A percentile compares a stretch with the other conserved stretches of the same genome.
phyloP scores from a whole-genome alignment of 768 basidiomycete genomes.

The Polyporus arcularius region DNA sequence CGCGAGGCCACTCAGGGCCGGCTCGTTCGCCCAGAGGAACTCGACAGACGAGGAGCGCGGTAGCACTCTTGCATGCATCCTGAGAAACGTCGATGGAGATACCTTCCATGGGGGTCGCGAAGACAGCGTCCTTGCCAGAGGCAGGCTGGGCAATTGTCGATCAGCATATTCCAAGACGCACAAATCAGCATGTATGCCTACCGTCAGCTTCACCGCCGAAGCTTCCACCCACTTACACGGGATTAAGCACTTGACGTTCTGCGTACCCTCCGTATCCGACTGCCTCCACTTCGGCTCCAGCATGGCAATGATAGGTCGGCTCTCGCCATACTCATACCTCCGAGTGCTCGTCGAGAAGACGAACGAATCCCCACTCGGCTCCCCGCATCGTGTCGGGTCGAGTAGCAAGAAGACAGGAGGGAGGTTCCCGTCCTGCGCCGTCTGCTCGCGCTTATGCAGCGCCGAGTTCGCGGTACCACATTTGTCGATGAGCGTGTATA shows the following conservation, averaged over 20 bases:
- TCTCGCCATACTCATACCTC: constrained; percentile 80
- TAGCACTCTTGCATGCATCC: constrained; percentile 73
- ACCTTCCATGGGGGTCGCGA: constrained; percentile 59
- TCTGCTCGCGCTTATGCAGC: constrained; percentile 64
- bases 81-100: constrained; percentile 53
- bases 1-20: constrained; percentile 77
- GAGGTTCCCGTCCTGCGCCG: constrained; percentile 44
- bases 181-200: constrained; percentile 32
- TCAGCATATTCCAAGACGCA: neutral
- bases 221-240: constrained; percentile 66
- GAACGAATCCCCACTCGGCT: constrained; percentile 75
- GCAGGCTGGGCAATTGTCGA: constrained; percentile 45
- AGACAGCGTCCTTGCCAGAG: constrained; percentile 54
- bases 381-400: constrained; percentile 81
- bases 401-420: constrained; percentile 80
- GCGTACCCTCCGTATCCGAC: constrained; percentile 47
- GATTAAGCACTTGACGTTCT: constrained; percentile 57
- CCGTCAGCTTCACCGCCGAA: constrained; percentile 52
- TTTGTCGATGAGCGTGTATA: constrained; percentile 75
- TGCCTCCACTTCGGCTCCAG: constrained; percentile 82
- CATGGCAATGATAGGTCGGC: constrained; percentile 73
- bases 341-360: constrained; percentile 81
- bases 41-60: constrained; percentile 74
- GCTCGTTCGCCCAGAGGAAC: constrained; percentile 73
- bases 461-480: constrained; percentile 89